These are phyloP conservation scores for Arabis alpina DNA, from an alignment of 345 rosid species.

Conservation along the genomic window DNA sequence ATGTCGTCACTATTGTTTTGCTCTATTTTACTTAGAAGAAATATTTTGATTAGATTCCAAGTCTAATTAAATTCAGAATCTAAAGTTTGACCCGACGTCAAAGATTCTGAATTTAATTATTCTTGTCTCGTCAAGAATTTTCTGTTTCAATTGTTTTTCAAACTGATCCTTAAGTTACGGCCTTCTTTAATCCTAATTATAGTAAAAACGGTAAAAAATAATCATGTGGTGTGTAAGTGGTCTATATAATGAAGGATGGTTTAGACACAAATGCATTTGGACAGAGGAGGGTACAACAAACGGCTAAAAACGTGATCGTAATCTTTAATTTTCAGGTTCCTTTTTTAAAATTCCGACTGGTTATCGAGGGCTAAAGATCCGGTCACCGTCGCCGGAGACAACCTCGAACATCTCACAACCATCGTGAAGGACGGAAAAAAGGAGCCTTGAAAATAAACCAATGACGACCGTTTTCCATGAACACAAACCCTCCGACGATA, in stretches of 20 bases:
- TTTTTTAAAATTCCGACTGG: slow-evolving; percentile 23
- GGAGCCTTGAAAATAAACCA: slow-evolving; percentile 27
- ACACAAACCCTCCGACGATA: slow-evolving; percentile 24
- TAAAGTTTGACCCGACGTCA: not conserved
- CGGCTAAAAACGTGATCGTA: slow-evolving; percentile 34
- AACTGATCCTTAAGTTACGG: slow-evolving; percentile 21
- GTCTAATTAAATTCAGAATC: not conserved
- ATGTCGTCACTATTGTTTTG: slow-evolving; percentile 4
- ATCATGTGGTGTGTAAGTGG: slow-evolving; percentile 22
- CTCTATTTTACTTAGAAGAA: not conserved
- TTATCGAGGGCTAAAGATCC: slow-evolving; percentile 30
- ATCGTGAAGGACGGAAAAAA: slow-evolving; percentile 39
- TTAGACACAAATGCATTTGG: slow-evolving; percentile 16
- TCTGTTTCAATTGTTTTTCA: slow-evolving; percentile 1
- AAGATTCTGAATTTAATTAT: slow-evolving; percentile 8
- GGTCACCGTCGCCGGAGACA: slow-evolving; percentile 41
- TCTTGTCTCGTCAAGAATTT: not conserved
- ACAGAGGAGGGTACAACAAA: not conserved
- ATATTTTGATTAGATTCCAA: slow-evolving; percentile 8
- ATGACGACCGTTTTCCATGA: slow-evolving; percentile 42
- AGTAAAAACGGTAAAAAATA: slow-evolving; percentile 33
- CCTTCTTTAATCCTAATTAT: not conserved
- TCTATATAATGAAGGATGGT: slow-evolving; percentile 5
- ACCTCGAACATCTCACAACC: slow-evolving; percentile 16
- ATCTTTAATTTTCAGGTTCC: slow-evolving; percentile 24